Base-by-base conservation (phyloP, 2,329 filamentous ascomycete genomes). In the Aspergillus alliaceus region DNA sequence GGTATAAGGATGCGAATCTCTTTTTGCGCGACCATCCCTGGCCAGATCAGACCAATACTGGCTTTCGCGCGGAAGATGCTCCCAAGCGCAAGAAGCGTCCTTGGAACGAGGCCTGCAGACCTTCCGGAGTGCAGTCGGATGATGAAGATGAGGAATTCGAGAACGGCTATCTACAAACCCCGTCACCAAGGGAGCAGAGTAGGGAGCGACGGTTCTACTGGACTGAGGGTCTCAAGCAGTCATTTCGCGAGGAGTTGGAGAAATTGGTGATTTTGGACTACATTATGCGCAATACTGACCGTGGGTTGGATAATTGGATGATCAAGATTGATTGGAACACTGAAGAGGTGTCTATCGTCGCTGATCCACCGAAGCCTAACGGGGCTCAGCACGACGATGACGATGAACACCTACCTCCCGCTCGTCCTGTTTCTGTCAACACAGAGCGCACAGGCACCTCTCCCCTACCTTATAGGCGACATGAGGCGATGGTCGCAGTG, bases 301-400 rank as follows among this genome's bases (percentile, higher is more conserved):
- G 95, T 76, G 95, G 95, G 1, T 80, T 97, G 56, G 95, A 99
- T 73, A 99, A 99, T 68, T 99, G 95, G 95, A 99, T 99, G 95
- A 92, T 99, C 71, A 95, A 91, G 74, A 90, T 99, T 31, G 93
- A 99, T 73, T 91, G 87, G 82, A 85, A 91, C 65, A 87, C 84
- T 2, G 86, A 95, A 68, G 85, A 89, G 67, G 93, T 95, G 12
- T 91, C 90, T 7, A 91, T 99, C 63, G 88, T 89, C 15, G 91
- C 91, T 0, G 92, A 97, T 59, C 91, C 93, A 11, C 96, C 80
- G 69, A 90, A 81, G 79, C 82, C 81, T 54, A 84, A 87, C 51
- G 76, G 80, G 3, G 67, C 67, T 29, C 76, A 78, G 31, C 73
- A 77, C 37, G 78, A 79, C 34, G 80, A 80, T 51, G 72, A 73